Base-by-base conservation (phyloP, 2,329 filamentous ascomycete species). In the Verticillium tricorpus region DNA sequence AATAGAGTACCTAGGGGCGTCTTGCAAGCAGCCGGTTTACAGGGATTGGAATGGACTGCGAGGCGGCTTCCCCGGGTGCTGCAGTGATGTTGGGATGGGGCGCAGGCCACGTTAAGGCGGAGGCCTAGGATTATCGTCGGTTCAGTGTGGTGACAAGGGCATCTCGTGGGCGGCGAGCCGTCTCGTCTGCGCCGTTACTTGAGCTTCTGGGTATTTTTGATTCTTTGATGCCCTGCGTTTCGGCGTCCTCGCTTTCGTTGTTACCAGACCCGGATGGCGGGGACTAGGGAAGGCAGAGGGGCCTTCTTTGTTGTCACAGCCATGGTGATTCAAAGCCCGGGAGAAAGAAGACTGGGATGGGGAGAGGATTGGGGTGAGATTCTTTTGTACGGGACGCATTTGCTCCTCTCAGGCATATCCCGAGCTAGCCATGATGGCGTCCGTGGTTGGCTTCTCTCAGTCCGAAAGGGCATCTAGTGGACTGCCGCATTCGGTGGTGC, bases 401-500 rank as follows among this genome's bases (percentile, higher is more conserved):
- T 50, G 34, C 39, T 60, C 35, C 34, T 58, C 59, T 63, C 31
- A 61, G 14, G 56, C 32, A 58, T 58, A 25, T 50, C 45, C 45
- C 19, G 45, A 63, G 64, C 63, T 61, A 59, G 22, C 58, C 55
- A 45, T 54, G 57, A 58, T 60, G 64, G 60, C 50, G 58, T 57
- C 62, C 58, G 19, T 65, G 64, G 64, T 61, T 65, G 64, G 64
- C 59, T 64, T 65, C 63, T 66, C 60, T 52, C 57, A 28, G 63
- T 60, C 64, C 63, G 61, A 65, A 64, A 63, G 64, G 59, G 63
- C 60, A 63, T 63, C 61, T 65, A 65, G 64, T 64, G 56, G 57
- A 58, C 61, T 66, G 64, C 64, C 63, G 64, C 61, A 65, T 66
- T 64, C 64, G 64, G 64, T 52, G 39, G 35, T 55, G 56, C 25